phyloP scores from a whole-genome alignment of 768 basidiomycete genomes.

The Leccinum arenicola region DNA sequence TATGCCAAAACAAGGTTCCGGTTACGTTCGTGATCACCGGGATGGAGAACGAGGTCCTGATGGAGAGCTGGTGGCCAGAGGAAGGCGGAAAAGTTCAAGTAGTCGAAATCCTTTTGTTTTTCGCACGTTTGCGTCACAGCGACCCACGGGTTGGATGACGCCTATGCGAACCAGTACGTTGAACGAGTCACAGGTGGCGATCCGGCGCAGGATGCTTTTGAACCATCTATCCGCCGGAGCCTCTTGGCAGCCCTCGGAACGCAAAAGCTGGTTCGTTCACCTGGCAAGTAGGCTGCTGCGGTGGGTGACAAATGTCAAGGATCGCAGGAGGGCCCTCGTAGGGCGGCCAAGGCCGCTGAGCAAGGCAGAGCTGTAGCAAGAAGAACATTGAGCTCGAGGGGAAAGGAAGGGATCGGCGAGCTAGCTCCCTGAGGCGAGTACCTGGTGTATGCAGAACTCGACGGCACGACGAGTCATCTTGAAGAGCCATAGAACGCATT shows the following conservation, averaged over 20 bases:
- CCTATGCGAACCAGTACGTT: constrained; percentile 28
- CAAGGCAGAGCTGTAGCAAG: constrained; percentile 9
- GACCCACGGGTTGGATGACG: constrained; percentile 20
- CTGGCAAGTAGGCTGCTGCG: constrained; percentile 18
- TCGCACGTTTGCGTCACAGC: constrained; percentile 41
- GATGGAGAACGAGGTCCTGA: constrained; percentile 28
- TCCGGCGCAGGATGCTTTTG: constrained; percentile 19
- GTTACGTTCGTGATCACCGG: constrained; percentile 31
- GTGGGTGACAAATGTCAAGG: constrained; percentile 14
- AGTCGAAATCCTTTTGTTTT: constrained; percentile 13
- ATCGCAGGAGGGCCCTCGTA: neutral
- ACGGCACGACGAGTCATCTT: no score
- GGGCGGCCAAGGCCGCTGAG: constrained; percentile 8
- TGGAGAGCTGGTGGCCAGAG: constrained; percentile 32
- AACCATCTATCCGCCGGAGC: constrained; percentile 10
- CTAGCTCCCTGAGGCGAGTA: no score
- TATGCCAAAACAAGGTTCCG: constrained; percentile 30
- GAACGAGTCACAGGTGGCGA: constrained; percentile 27
- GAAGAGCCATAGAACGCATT: no score
- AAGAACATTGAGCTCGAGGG: no score
- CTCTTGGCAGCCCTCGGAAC: constrained; percentile 22
- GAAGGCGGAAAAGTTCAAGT: constrained; percentile 30
- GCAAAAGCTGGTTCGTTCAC: constrained; percentile 11
- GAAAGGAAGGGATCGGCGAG: no score
- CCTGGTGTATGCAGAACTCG: no score